Conservation (phyloP, 164 flowering plant genomes). For the Macadamia integrifolia region DNA sequence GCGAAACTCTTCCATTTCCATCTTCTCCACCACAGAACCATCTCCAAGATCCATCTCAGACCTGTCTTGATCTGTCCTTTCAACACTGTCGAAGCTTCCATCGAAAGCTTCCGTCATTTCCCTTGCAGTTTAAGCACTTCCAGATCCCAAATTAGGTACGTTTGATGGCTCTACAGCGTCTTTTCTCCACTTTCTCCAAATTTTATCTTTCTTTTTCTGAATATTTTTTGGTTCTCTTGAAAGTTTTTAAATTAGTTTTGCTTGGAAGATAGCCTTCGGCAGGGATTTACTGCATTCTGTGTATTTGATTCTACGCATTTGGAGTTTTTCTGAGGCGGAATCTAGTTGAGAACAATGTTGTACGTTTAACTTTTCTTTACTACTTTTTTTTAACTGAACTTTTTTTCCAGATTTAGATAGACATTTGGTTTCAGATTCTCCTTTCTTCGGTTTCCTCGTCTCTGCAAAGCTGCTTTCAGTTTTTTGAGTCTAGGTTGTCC, state of each 20-base stretch:
- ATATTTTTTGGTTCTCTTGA: neutral
- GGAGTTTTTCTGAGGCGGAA: conserved; percentile 3
- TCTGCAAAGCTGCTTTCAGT: neutral
- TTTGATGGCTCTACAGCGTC: conserved; percentile 5
- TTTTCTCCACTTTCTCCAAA: neutral
- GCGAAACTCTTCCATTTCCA: conserved; percentile 12
- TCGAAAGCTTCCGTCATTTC: conserved; percentile 10
- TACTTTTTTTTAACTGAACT: neutral
- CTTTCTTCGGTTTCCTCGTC: neutral
- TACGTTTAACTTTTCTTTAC: neutral
- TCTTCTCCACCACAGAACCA: neutral
- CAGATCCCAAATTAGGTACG: conserved; percentile 22
- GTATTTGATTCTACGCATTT: conserved; percentile 3
- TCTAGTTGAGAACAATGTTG: conserved; percentile 1
- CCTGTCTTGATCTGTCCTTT: conserved; percentile 3
- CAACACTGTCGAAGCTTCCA: conserved; percentile 6
- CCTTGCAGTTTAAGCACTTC: conserved; percentile 15
- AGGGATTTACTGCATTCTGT: neutral
- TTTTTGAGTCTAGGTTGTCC: conserved; percentile 3
- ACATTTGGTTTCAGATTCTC: conserved; percentile 20
- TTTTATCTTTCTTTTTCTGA: too few species aligned
- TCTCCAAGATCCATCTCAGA: neutral
- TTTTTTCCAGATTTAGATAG: conserved; percentile 16
- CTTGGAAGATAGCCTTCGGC: neutral
- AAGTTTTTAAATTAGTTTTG: neutral